Conservation (phyloP, 345 rosid species). For the Eucalyptus urophylla region DNA sequence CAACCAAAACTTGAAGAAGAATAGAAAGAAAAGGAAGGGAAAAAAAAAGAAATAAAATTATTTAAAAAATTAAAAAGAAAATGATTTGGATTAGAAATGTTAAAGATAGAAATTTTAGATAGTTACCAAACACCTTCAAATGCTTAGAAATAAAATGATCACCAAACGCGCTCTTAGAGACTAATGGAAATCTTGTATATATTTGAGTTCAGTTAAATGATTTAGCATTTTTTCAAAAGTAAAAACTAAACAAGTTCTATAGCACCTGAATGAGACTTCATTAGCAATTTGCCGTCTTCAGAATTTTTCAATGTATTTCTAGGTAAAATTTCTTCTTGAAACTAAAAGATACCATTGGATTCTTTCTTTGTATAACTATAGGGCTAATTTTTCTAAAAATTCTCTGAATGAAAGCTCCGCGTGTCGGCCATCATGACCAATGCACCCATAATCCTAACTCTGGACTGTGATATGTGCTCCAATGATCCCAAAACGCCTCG, state of each 20-base stretch:
- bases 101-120: too few species aligned
- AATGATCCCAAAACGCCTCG: slow-evolving; percentile 47
- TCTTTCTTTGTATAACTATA: not conserved
- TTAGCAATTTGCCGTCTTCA: not conserved
- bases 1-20: too few species aligned
- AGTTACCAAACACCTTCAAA: too few species aligned
- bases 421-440: slow-evolving; percentile 66
- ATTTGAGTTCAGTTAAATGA: not conserved
- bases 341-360: not conserved
- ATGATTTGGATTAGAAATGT: too few species aligned
- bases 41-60: too few species aligned
- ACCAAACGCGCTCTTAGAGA: not conserved
- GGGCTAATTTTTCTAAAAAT: not conserved
- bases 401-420: slow-evolving; percentile 30
- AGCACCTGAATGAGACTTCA: not conserved
- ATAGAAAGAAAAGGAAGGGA: too few species aligned
- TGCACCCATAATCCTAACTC: slow-evolving; percentile 48
- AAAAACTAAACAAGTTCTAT: not conserved
- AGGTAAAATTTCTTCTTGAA: not conserved
- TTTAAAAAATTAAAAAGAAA: too few species aligned
- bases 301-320: not conserved
- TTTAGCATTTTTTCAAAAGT: not conserved
- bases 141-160: accelerated
- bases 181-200: not conserved
- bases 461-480: slow-evolving; percentile 78